These are phyloP conservation scores for Pleomassaria siparia DNA, from an alignment of 2,329 filamentous ascomycete species.

Conservation along the genomic window DNA sequence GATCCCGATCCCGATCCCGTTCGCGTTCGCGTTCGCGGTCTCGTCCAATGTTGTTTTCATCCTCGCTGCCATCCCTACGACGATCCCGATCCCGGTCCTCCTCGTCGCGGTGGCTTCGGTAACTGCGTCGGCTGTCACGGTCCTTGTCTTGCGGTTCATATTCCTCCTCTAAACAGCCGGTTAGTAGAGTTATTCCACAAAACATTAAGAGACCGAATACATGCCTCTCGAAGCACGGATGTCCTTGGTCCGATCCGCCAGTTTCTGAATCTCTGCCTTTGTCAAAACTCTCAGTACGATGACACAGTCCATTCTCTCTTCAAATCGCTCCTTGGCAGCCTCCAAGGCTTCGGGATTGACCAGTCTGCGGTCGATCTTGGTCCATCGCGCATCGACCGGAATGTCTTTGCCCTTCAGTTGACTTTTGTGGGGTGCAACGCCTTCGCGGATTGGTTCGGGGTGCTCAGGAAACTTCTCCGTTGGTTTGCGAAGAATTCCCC, in stretches of 20 bases:
- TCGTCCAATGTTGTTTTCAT: conserved; percentile 28
- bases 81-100: conserved; percentile 28
- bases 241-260: conserved; percentile 77
- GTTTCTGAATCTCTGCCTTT: conserved; percentile 86
- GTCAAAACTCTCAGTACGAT: conserved; percentile 87
- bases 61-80: conserved; percentile 28
- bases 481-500: conserved; percentile 83
- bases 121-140: conserved; percentile 26
- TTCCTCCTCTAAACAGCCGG: conserved; percentile 28
- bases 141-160: conserved; percentile 28
- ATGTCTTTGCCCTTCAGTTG: conserved; percentile 72
- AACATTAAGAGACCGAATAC: neutral
- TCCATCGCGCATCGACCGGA: conserved; percentile 78
- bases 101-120: conserved; percentile 32
- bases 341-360: conserved; percentile 89
- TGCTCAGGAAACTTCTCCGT: conserved; percentile 85
- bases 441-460: conserved; percentile 78
- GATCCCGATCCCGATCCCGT: conserved; percentile 13
- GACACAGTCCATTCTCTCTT: conserved; percentile 89
- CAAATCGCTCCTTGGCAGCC: conserved; percentile 84
- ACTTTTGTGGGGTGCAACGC: conserved; percentile 91
- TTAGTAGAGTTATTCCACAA: conserved; percentile 12
- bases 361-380: conserved; percentile 83
- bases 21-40: conserved; percentile 18
- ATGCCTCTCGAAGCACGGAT: conserved; percentile 60